Conservation (phyloP, 1,139 yeast genomes). For the Petasospora rhodanensis region DNA sequence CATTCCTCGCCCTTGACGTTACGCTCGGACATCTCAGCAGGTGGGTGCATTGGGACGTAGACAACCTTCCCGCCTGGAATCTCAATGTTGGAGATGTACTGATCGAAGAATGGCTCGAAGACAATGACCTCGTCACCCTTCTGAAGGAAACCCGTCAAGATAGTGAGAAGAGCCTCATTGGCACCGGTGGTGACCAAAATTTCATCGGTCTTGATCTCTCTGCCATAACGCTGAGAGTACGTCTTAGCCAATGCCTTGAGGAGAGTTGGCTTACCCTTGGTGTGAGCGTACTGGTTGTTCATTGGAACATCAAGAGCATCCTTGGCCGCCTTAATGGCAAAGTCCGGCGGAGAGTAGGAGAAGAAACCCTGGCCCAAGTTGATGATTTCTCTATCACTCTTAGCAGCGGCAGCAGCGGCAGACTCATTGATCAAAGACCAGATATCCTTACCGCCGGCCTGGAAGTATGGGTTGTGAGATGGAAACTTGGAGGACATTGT, state of each 20-base stretch:
- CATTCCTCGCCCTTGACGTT: conserved; percentile 81
- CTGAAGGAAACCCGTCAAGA: conserved; percentile 78
- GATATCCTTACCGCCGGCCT: conserved; percentile 62
- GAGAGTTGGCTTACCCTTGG: conserved; percentile 80
- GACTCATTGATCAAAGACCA: conserved; percentile 95
- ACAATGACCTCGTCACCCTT: conserved; percentile 95
- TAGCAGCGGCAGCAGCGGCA: conserved; percentile 73
- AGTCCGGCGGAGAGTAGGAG: conserved; percentile 89
- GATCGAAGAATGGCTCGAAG: conserved; percentile 97
- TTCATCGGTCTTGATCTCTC: conserved; percentile 58
- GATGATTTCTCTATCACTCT: conserved; percentile 63
- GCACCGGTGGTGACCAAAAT: conserved; percentile 93
- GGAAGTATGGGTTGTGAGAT: conserved; percentile 42
- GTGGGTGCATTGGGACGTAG: conserved; percentile 81
- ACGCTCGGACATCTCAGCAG: conserved; percentile 60
- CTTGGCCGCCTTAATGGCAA: conserved; percentile 81
- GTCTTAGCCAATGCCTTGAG: conserved; percentile 63
- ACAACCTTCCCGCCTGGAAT: conserved; percentile 89
- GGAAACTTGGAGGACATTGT: conserved; percentile 22
- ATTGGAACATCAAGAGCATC: conserved; percentile 67
- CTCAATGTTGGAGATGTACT: conserved; percentile 89
- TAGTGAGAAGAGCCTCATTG: conserved; percentile 86
- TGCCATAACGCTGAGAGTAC: conserved; percentile 62
- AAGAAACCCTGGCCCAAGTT: conserved; percentile 97
- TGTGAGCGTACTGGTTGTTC: conserved; percentile 87